Evolutionary conservation across 2,329 filamentous ascomycete species (phyloP).

Genomic region (Thielaviopsis euricoi): DNA sequence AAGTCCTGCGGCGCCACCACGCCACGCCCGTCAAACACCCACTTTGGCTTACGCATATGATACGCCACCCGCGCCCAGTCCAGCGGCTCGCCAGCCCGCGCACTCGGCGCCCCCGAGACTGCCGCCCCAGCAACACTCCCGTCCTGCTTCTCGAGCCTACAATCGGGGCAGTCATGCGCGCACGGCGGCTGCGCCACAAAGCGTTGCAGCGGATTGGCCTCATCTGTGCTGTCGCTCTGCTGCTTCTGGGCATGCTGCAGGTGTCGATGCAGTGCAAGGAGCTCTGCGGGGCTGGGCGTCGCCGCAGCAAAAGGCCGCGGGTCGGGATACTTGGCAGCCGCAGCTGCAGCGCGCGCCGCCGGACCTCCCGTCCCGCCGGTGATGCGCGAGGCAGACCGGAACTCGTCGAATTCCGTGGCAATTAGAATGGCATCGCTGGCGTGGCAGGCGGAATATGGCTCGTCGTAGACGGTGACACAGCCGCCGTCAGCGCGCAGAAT

Average conservation of each 20-base stretch:
- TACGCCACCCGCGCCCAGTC: conserved; percentile 35
- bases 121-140: conserved; percentile 15
- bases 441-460: conserved; percentile 32
- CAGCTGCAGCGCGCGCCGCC: conserved; percentile 10
- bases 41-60: conserved; percentile 34
- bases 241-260: conserved; percentile 13
- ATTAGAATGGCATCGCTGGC: conserved; percentile 34
- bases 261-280: conserved; percentile 26
- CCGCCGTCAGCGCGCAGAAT: conserved; percentile 23
- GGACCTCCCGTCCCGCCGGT: too few species aligned
- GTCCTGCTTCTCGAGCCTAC: conserved; percentile 25
- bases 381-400: conserved; percentile 25
- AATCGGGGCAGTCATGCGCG: conserved; percentile 32
- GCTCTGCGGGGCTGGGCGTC: conserved; percentile 22
- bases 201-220: conserved; percentile 28
- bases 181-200: conserved; percentile 30
- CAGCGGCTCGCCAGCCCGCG: conserved; percentile 28
- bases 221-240: not conserved
- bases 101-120: conserved; percentile 16
- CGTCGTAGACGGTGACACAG: conserved; percentile 30
- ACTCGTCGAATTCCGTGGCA: conserved; percentile 41
- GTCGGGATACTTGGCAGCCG: conserved; percentile 21
- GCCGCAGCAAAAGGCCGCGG: conserved; percentile 30
- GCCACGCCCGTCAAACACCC: conserved; percentile 41
- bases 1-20: conserved; percentile 32